Base-by-base conservation (phyloP, 2,329 filamentous ascomycete species). In the Fusarium succisae region DNA sequence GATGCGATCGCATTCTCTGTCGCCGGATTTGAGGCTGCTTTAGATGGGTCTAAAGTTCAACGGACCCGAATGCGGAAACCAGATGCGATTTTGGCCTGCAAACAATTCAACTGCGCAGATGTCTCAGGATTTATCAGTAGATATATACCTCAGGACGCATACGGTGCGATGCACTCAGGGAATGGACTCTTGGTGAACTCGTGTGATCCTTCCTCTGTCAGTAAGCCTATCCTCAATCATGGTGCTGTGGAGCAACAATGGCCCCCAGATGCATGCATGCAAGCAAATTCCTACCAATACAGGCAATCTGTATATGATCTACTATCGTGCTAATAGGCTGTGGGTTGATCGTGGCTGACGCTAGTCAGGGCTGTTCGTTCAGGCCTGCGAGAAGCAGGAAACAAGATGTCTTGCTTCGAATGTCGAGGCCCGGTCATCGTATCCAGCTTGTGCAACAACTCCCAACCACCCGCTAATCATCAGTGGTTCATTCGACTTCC, bases 191-290 rank as follows among this genome's bases (percentile, higher is more conserved):
- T 44, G 60, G 32, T 55, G 44, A 28, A 48, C 65, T 57, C 45
- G 41, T 60, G 50, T 57, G 39, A 58, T 65, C 55, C 62, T 61
- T n/a, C 53, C 50, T 56, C 53, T 60, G 55, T 24, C 63, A 63
- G 53, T 66, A 58, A 69, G 64, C 59, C 43, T 44, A 55, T 47
- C 9, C 30, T 70, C 6, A 22, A 32, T n/a, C 47, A 66, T 70
- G 53, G 70, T 73, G 70, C 63, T 59, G 72, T 75, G 72, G 72
- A 75, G 64, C 37, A 41, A 56, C 62, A 44, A 50, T 61, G 57
- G 57, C 57, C 53, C 51, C 56, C 50, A 66, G 62, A 63, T 75
- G 72, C 72, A 63, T 75, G 72, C 72, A 74, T 73, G 60, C 72
- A 74, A 74, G 64, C 50, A 73, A 58, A 47, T 26, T 44, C 32